Evolutionary conservation across 495 filamentous ascomycete species (phyloP).

Genomic region (Aspergillus egyptiacus): DNA sequence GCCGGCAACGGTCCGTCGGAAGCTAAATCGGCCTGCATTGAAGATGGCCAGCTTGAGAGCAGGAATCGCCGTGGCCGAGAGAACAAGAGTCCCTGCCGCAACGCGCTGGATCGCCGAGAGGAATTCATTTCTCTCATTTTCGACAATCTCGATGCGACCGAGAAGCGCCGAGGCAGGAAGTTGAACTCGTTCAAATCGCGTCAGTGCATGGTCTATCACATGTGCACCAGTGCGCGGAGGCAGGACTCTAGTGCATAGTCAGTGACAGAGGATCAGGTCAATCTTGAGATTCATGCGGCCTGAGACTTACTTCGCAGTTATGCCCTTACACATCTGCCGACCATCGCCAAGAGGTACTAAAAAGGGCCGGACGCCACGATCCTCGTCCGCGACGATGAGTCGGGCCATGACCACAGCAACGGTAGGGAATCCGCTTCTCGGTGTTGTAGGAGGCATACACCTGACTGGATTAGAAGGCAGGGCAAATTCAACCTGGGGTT

Average conservation of each 20-base stretch:
- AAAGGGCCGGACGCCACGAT: conserved; percentile 31
- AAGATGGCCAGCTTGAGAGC: conserved; percentile 17
- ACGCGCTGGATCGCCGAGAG: conserved; percentile 23
- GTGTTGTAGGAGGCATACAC: conserved; percentile 32
- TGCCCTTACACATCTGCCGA: conserved; percentile 26
- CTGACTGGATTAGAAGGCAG: conserved; percentile 11
- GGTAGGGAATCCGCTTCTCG: conserved; percentile 19
- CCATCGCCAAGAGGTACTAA: conserved; percentile 27
- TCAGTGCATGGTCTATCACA: conserved; percentile 32
- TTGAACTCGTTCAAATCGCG: conserved; percentile 29
- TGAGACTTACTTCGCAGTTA: conserved; percentile 22
- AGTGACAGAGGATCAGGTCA: background rate
- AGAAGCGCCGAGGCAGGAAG: conserved; percentile 27
- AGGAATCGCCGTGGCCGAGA: conserved; percentile 20
- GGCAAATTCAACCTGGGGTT: too few species aligned
- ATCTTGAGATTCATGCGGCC: background rate
- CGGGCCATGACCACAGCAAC: conserved; percentile 33
- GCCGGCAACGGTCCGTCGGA: conserved; percentile 15
- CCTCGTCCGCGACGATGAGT: conserved; percentile 23
- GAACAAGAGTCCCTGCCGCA: conserved; percentile 21
- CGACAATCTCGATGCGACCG: conserved; percentile 14
- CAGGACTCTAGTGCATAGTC: conserved; percentile 9
- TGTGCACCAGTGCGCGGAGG: conserved; percentile 24
- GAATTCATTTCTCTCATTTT: conserved; percentile 20
- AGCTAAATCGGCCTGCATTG: conserved; percentile 24